Evolutionary conservation across 306 rosid genomes (phyloP), one percentile per base, ranked within the genome.

Genomic region (cucumber (Cucumis sativus)): DNA sequence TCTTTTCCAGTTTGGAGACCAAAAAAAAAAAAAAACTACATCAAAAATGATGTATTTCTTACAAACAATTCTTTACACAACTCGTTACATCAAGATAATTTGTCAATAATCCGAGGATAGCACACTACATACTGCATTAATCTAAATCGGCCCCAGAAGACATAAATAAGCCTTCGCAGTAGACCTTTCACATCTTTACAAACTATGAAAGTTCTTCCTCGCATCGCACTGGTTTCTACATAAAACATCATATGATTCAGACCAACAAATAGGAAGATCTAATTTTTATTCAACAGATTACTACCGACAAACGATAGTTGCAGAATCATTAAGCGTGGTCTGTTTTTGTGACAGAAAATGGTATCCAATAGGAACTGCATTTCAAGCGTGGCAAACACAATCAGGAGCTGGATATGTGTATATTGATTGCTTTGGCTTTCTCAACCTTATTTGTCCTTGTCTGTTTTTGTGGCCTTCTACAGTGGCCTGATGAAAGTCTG

Each of bases 351-450:
- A 68, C n/a, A 43, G 74, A 68, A 68, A 43, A n/a, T 69, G 75
- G 75, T 16, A 68, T 47, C 76, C 59, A 47, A 49, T 15, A 71
- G 25, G 59, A 71, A 71, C 60, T 21, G 16, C 37, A 76, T 82
- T 79, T 63, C 72, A 90, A 79, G 88, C 88, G 67, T 88, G 91
- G 86, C 98, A 96, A 91, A 92, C 93, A 89, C 99, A 96, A 80
- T 96, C 96, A 40, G 98, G 98, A 80, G 88, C 87, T 49, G 99
- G 99, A 43, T 96, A 96, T 6, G 99, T 92, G 78, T 96, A 96
- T 54, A 96, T 86, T 51, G 99, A 96, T 77, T 96, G 98, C 85
- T 92, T 96, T 25, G 96, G 88, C 84, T 86, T 96, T 81, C 97
- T 91, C 49, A 89, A 76, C 85, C 98, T 89, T 77, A 89, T 76